Percentiles rank a stretch among this genome's conserved stretches.
Evolutionary conservation across 305 asterid species (phyloP).

Genomic region (Solanum hybrid): DNA sequence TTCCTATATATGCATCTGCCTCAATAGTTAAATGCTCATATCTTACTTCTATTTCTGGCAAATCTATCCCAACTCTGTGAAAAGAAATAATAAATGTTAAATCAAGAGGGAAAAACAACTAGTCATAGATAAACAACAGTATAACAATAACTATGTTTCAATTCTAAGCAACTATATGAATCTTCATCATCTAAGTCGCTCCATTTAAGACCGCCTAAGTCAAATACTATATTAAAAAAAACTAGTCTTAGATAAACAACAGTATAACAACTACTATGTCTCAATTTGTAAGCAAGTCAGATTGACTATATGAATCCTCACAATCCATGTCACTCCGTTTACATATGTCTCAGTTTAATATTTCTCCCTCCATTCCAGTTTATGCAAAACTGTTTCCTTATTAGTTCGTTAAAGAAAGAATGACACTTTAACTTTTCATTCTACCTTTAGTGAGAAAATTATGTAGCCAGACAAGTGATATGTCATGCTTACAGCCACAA

Average conservation of each 20-base stretch:
- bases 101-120: not conserved
- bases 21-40: slow-evolving; percentile 40
- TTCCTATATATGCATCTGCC: slow-evolving; percentile 39
- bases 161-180: not conserved
- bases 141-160: not conserved
- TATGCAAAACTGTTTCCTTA: not conserved
- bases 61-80: slow-evolving; percentile 48
- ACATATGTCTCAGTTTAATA: not conserved
- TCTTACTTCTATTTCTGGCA: slow-evolving; percentile 56
- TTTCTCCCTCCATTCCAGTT: not conserved
- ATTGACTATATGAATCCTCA: not conserved
- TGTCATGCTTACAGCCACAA: not conserved
- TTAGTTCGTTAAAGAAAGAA: not conserved
- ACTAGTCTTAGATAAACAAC: not conserved
- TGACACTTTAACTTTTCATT: not conserved
- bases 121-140: not conserved
- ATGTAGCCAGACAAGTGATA: not conserved
- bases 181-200: not conserved
- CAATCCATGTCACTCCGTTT: not conserved
- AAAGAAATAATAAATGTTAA: not conserved
- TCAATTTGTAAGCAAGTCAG: not conserved
- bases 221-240: too few species aligned
- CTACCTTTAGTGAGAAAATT: not conserved
- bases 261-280: not conserved
- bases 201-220: not conserved